Evolutionary conservation across 176 grass and related monocot species (phyloP).

Genomic region (Cenchrus purpureus): DNA sequence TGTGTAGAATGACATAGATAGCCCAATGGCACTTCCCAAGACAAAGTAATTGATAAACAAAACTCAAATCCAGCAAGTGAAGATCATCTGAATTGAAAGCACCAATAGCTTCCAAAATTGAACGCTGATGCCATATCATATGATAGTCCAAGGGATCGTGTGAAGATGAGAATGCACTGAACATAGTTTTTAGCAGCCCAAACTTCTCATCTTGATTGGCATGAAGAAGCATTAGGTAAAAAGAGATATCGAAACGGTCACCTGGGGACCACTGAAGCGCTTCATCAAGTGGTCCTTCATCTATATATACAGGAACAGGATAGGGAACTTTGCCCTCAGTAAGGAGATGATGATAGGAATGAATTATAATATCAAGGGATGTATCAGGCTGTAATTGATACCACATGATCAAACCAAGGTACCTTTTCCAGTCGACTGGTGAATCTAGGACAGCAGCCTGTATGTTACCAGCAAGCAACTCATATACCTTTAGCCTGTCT

Average conservation of each 20-base stretch:
- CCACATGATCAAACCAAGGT: constrained; percentile 90
- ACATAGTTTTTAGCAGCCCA: constrained; percentile 77
- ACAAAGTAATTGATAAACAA: constrained; percentile 83
- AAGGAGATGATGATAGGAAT: constrained; percentile 74
- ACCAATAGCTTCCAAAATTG: constrained; percentile 90
- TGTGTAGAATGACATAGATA: constrained; percentile 89
- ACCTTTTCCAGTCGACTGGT: constrained; percentile 90
- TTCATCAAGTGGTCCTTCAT: constrained; percentile 89
- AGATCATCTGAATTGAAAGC: constrained; percentile 75
- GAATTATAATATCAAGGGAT: constrained; percentile 64
- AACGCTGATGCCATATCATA: constrained; percentile 96
- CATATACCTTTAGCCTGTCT: constrained; percentile 83
- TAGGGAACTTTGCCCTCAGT: constrained; percentile 79
- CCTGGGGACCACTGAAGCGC: constrained; percentile 61
- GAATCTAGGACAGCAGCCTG: constrained; percentile 66
- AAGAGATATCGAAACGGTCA: constrained; percentile 80
- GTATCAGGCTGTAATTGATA: constrained; percentile 81
- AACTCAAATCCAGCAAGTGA: constrained; percentile 87
- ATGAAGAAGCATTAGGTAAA: constrained; percentile 98
- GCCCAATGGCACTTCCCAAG: constrained; percentile 89
- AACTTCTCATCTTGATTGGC: constrained; percentile 64
- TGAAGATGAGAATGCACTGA: constrained; percentile 88
- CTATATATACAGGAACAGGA: constrained; percentile 89
- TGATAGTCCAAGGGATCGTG: constrained; percentile 92
- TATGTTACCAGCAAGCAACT: constrained; percentile 82